phyloP scores from a whole-genome alignment of 148 eudicot genomes.

The Fagopyrum homotropicum region DNA sequence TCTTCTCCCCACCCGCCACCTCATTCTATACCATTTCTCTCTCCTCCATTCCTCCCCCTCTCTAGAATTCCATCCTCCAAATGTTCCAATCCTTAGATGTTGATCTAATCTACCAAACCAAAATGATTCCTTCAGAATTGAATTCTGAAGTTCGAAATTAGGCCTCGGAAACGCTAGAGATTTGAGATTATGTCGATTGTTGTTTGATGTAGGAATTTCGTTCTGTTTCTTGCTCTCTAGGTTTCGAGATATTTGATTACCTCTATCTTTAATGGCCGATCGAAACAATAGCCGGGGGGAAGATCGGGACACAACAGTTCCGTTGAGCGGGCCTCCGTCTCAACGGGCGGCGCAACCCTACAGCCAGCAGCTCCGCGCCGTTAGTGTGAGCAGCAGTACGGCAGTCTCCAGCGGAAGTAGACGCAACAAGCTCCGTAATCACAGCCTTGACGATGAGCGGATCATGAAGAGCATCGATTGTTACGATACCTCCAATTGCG shows the following conservation, averaged over 20 bases:
- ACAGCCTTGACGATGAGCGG: conserved; percentile 62
- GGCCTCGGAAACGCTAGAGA: neutral
- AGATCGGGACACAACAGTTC: conserved; percentile 33
- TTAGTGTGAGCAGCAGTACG: conserved; percentile 29
- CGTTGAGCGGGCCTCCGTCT: conserved; percentile 25
- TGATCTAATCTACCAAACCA: neutral
- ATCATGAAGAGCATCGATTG: conserved; percentile 22
- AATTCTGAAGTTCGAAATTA: neutral
- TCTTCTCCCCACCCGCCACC: conserved; percentile 11
- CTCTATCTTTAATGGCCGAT: neutral
- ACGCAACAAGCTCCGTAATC: conserved; percentile 45
- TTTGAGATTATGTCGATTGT: neutral
- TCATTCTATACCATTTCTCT: conserved; percentile 14
- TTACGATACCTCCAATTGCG: conserved; percentile 1
- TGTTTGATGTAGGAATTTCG: neutral
- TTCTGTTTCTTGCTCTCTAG: neutral
- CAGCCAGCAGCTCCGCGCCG: conserved; percentile 44
- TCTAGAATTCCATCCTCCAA: conserved; percentile 3
- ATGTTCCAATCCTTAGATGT: conserved; percentile 5
- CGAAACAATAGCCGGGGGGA: conserved; percentile 18
- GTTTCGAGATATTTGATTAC: neutral
- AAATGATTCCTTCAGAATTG: neutral
- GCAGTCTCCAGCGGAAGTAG: conserved; percentile 20
- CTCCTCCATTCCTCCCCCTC: conserved; percentile 13
- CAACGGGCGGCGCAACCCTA: conserved; percentile 42